phyloP scores from a whole-genome alignment of 768 basidiomycete species.

The Hysterangium stoloniferum region DNA sequence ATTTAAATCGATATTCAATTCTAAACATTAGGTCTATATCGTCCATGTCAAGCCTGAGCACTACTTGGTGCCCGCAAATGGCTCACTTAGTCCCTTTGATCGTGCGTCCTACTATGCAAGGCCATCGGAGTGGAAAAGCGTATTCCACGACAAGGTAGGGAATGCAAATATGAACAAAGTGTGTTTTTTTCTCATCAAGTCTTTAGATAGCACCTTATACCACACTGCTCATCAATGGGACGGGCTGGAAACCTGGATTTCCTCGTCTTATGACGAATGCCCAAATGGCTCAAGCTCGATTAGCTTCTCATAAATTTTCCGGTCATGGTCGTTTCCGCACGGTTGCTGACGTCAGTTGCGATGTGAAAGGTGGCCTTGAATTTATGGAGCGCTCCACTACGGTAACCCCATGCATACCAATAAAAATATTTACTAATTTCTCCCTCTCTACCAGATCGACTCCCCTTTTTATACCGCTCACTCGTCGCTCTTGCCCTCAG shows the following conservation, averaged over 20 bases:
- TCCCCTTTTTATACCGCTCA: slow-evolving; percentile 61
- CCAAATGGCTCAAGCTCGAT: slow-evolving; percentile 46
- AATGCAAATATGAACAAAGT: background rate
- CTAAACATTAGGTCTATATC: slow-evolving; percentile 54
- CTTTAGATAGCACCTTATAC: slow-evolving; percentile 75
- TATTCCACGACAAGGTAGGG: slow-evolving; percentile 59
- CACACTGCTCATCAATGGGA: slow-evolving; percentile 78
- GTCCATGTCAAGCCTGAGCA: slow-evolving; percentile 63
- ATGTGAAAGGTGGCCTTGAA: slow-evolving; percentile 83
- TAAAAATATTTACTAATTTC: background rate
- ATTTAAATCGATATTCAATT: background rate
- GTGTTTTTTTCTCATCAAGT: background rate
- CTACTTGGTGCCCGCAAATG: slow-evolving; percentile 58
- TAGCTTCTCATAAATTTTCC: slow-evolving; percentile 40
- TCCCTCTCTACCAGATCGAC: slow-evolving; percentile 1
- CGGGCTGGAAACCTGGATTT: slow-evolving; percentile 73
- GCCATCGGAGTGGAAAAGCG: slow-evolving; percentile 56
- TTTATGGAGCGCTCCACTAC: slow-evolving; percentile 75
- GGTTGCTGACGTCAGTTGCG: slow-evolving; percentile 86
- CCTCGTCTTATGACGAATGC: slow-evolving; percentile 72
- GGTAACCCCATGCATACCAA: slow-evolving; percentile 30
- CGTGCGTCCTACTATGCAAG: slow-evolving; percentile 67
- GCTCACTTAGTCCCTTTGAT: slow-evolving; percentile 38
- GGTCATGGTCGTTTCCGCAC: slow-evolving; percentile 37
- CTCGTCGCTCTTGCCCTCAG: slow-evolving; percentile 32